Conservation (phyloP, 1,284 basidiomycete species). For the Papiliotrema fonsecae region DNA sequence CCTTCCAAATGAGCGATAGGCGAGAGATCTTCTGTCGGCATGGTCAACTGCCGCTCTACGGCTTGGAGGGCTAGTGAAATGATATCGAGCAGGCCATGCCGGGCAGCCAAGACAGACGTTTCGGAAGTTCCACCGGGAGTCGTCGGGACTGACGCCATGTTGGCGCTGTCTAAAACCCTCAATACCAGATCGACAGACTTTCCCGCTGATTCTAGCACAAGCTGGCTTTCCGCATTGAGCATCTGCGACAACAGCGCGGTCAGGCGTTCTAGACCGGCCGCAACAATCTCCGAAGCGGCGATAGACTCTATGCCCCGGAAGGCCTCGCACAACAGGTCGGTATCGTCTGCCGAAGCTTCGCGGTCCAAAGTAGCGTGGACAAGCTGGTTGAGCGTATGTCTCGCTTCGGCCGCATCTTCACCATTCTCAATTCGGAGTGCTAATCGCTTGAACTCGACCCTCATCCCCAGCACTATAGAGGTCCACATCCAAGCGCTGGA, state of each 20-base stretch:
- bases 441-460: constrained; percentile 44
- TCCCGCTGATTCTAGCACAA: constrained; percentile 18
- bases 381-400: constrained; percentile 29
- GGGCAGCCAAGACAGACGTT: constrained; percentile 14
- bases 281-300: constrained; percentile 38
- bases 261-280: constrained; percentile 36
- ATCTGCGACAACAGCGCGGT: constrained; percentile 29
- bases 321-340: constrained; percentile 41
- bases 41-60: constrained; percentile 31
- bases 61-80: constrained; percentile 34
- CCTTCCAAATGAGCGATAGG: neutral
- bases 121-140: constrained; percentile 8
- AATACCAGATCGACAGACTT: constrained; percentile 34
- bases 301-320: constrained; percentile 40
- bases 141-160: constrained; percentile 5
- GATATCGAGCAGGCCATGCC: constrained; percentile 36
- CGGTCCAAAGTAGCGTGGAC: constrained; percentile 33
- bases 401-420: constrained; percentile 31
- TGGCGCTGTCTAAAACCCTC: constrained; percentile 30
- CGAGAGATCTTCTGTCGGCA: neutral
- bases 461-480: constrained; percentile 42
- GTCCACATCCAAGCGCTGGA: constrained; percentile 45
- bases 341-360: constrained; percentile 37
- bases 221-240: constrained; percentile 32
- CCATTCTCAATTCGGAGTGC: constrained; percentile 33